Base-by-base conservation (phyloP, 2,329 filamentous ascomycete genomes). In the Cryphonectria naterciae region DNA sequence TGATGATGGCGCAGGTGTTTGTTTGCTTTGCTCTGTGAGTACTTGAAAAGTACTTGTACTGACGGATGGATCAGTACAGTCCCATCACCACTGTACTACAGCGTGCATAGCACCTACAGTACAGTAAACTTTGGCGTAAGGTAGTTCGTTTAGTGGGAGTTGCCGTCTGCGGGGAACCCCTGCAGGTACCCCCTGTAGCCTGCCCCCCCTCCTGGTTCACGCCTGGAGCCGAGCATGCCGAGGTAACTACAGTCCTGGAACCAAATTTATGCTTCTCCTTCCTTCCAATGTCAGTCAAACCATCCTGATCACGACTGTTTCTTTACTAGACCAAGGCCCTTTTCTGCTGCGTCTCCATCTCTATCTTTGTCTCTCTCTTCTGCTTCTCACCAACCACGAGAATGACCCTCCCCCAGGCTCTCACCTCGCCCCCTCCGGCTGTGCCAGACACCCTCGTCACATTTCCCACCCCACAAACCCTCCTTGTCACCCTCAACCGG, bases 401-500 rank as follows among this genome's bases (percentile, higher is more conserved):
- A 22, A 73, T 73, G 71, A 39, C 69, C 28, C 39, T 73, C 1
- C 71, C 71, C 7, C 28, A 39, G 25, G 54, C 46, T 17, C 56
- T 83, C 58, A 75, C 75, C 19, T 76, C 76, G 5, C 76, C 79
- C 11, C 84, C 85, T 0, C 85, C 85, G 0, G 25, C 77, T 0
- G 81, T 86, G 17, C 78, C 80, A 0, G 75, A 85, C 74, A 79
- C 80, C 25, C 43, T 83, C 70, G 65, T 88, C 71, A 81, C 84
- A 54, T 89, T 87, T 73, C 89, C 89, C 0, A 75, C 76, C 0
- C 83, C 85, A 2, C 84, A 88, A 75, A 80, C 90, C 65, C 82
- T 91, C 11, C 84, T 90, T 61, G 84, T 90, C 41, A 89, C 88
- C 1, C 83, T 91, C 77, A 86, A 89, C 79, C 86, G 88, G 0